Percentiles rank a stretch among this genome's conserved stretches.
Evolutionary conservation across 2,329 filamentous ascomycete species (phyloP).

Genomic region (Coniochaeta sp.): DNA sequence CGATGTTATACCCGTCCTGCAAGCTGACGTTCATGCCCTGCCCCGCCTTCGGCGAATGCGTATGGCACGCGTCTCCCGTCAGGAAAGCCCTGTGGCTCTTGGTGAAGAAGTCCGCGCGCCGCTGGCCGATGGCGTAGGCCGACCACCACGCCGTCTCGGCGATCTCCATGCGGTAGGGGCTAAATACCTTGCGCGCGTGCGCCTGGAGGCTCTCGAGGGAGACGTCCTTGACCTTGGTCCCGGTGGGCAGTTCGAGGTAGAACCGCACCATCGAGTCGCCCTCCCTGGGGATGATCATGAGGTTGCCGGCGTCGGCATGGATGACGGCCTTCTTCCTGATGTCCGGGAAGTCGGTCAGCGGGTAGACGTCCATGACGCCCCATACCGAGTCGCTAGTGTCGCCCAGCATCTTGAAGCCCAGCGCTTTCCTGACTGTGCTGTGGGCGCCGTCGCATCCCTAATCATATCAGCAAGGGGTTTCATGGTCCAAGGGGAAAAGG

Average conservation of each 20-base stretch:
- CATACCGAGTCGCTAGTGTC: constrained; percentile 50
- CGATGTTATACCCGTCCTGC: constrained; percentile 57
- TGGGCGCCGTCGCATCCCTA: constrained; percentile 42
- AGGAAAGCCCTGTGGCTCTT: constrained; percentile 51
- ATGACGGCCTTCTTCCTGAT: constrained; percentile 51
- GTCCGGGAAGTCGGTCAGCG: constrained; percentile 53
- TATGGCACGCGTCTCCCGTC: constrained; percentile 59
- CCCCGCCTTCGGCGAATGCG: constrained; percentile 59
- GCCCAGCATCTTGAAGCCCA: constrained; percentile 52
- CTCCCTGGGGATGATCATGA: constrained; percentile 58
- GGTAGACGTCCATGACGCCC: constrained; percentile 51
- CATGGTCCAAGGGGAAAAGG: background rate
- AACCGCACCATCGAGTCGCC: constrained; percentile 50
- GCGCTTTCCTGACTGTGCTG: constrained; percentile 39
- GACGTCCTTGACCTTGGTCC: constrained; percentile 43
- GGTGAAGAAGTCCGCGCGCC: constrained; percentile 52
- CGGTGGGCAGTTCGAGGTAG: constrained; percentile 51
- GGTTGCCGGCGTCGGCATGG: constrained; percentile 44
- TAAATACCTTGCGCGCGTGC: constrained; percentile 44
- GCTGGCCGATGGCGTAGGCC: constrained; percentile 55
- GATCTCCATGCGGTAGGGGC: constrained; percentile 47
- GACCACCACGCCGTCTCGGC: constrained; percentile 56
- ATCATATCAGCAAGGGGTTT: constrained; percentile 3
- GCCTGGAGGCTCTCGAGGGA: constrained; percentile 45
- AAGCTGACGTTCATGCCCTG: constrained; percentile 56